Evolutionary conservation across 164 flowering plant genomes (phyloP).

Genomic region (Macadamia tetraphylla): DNA sequence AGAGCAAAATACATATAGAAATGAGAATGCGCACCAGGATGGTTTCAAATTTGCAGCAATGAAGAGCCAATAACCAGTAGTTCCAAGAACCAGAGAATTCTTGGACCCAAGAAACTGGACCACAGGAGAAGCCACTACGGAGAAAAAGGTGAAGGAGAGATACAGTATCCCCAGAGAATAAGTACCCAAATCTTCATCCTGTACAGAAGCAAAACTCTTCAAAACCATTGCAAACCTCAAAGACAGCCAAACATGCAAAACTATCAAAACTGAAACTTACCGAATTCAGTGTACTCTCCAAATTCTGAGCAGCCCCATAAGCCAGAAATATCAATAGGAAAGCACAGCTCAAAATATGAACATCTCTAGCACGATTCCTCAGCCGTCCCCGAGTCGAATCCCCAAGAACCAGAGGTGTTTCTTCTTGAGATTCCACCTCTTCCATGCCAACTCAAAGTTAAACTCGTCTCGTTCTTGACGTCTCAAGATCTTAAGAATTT

Average conservation of each 20-base stretch:
- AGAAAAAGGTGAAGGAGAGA: conserved; percentile 71
- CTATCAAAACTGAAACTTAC: conserved; percentile 30
- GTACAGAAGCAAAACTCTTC: conserved; percentile 10
- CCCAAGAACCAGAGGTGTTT: conserved; percentile 34
- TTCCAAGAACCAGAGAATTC: conserved; percentile 78
- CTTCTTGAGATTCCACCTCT: conserved; percentile 37
- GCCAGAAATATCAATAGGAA: conserved; percentile 78
- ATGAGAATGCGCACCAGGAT: conserved; percentile 41
- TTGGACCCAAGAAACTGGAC: conserved; percentile 72
- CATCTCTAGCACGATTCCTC: conserved; percentile 51
- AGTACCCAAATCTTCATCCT: conserved; percentile 76
- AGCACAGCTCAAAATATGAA: conserved; percentile 68
- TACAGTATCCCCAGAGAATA: conserved; percentile 82
- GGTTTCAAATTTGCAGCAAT: conserved; percentile 87
- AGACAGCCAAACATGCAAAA: background rate
- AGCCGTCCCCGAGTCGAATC: conserved; percentile 9
- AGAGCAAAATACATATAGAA: too few relatives aligned
- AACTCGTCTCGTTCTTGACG: too few relatives aligned
- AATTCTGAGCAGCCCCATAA: conserved; percentile 88
- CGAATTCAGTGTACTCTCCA: conserved; percentile 72
- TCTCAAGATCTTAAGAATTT: too few relatives aligned
- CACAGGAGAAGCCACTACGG: conserved; percentile 69
- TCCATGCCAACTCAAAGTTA: conserved; percentile 16
- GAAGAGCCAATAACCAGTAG: conserved; percentile 91
- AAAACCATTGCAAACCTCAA: background rate